Conservation (phyloP, 441 rosid species). For the Lagerstroemia fauriei region DNA sequence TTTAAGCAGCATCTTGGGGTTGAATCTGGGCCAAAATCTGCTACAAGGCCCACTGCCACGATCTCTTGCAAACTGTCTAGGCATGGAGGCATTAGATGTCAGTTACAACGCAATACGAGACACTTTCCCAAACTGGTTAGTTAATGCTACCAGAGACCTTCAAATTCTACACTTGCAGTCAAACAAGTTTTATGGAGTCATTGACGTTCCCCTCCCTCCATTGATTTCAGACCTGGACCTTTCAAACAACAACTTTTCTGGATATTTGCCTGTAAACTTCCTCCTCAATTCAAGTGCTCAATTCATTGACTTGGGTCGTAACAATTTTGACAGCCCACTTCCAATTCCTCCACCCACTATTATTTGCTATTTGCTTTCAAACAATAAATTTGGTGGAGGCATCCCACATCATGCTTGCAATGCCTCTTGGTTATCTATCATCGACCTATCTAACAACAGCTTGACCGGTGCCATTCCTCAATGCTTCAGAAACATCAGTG, state of each 20-base stretch:
- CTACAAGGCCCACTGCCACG: slow-evolving; percentile 7
- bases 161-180: not conserved
- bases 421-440: no score
- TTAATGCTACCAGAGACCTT: not conserved
- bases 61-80: not conserved
- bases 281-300: not conserved
- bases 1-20: not conserved
- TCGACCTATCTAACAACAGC: not conserved
- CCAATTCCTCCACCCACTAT: not conserved
- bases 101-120: not conserved
- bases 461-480: not conserved
- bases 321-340: not conserved
- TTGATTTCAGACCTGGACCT: not conserved
- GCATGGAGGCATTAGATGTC: not conserved
- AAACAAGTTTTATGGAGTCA: slow-evolving; percentile 1
- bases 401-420: not conserved
- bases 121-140: not conserved
- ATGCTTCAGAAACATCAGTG: not conserved
- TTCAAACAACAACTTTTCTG: not conserved
- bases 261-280: not conserved
- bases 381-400: slow-evolving; percentile 14
- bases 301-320: not conserved
- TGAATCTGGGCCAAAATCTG: not conserved
- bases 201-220: not conserved
- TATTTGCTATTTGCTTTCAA: not conserved